These are phyloP conservation scores for Amanita thiersii DNA, from an alignment of 768 basidiomycete genomes.

Conservation along the genomic window DNA sequence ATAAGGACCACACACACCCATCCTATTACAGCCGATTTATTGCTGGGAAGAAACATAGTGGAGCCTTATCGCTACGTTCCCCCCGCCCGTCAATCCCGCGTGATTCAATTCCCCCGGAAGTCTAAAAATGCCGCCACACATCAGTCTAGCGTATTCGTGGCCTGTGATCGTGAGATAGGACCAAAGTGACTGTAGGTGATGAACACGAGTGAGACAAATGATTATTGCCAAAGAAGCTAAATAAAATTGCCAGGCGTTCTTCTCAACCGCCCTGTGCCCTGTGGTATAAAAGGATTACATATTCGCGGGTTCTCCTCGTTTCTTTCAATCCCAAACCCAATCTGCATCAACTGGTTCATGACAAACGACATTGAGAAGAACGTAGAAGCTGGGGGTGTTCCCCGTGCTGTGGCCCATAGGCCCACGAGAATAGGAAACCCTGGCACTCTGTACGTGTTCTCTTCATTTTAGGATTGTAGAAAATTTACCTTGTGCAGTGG, in stretches of 20 bases:
- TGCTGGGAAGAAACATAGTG: too few relatives aligned
- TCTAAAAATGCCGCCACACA: too few relatives aligned
- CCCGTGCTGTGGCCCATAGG: not conserved
- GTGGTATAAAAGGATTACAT: not conserved
- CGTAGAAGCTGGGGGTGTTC: not conserved
- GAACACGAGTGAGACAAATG: too few relatives aligned
- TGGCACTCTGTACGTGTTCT: constrained; percentile 30
- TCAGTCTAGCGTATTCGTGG: too few relatives aligned
- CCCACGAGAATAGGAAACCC: constrained; percentile 38
- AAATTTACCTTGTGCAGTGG: constrained; percentile 28
- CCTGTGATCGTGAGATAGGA: too few relatives aligned
- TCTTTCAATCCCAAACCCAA: not conserved
- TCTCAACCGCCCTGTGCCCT: not conserved
- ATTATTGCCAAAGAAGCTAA: not conserved
- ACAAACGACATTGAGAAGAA: constrained; percentile 3
- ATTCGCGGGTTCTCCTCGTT: not conserved
- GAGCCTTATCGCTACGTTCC: too few relatives aligned
- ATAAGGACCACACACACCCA: too few relatives aligned
- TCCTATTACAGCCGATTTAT: too few relatives aligned
- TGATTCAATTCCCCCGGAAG: too few relatives aligned
- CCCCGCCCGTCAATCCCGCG: too few relatives aligned
- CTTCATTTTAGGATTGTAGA: not conserved
- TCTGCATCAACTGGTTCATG: not conserved
- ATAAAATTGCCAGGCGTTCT: not conserved
- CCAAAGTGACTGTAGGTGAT: too few relatives aligned